Percentiles rank a stretch among this genome's conserved stretches.
These are phyloP conservation scores for Rhizoclosmatium sp. DNA, from an alignment of 192 early-diverging fungal genomes.

Conservation along the genomic window DNA sequence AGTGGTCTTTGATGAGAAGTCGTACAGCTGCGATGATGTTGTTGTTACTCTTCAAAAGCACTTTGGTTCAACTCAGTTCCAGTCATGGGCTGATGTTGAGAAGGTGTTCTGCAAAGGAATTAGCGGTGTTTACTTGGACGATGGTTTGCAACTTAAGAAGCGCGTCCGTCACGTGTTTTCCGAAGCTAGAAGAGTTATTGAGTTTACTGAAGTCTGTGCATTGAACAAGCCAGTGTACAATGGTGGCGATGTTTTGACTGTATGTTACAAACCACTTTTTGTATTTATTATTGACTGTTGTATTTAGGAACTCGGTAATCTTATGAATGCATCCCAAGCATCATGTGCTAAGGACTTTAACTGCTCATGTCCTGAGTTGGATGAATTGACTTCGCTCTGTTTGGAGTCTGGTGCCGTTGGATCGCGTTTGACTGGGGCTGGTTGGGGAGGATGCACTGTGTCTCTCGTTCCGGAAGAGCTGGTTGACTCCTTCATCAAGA, in stretches of 20 bases:
- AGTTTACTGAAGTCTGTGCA: constrained; percentile 70
- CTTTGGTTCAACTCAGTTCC: constrained; percentile 40
- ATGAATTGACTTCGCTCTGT: constrained; percentile 69
- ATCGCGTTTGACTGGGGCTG: constrained; percentile 67
- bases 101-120: constrained; percentile 47
- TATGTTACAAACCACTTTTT: constrained; percentile 5
- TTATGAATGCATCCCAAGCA: constrained; percentile 90
- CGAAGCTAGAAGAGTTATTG: constrained; percentile 81
- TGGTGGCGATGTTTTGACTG: constrained; percentile 38
- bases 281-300: neutral
- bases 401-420: constrained; percentile 17
- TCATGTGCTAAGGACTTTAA: constrained; percentile 84
- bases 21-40: constrained; percentile 47
- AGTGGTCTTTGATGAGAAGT: constrained; percentile 33
- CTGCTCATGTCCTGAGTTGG: constrained; percentile 85
- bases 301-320: constrained; percentile 70
- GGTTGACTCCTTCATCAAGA: constrained; percentile 67
- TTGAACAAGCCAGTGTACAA: constrained; percentile 31
- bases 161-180: constrained; percentile 85
- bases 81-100: constrained; percentile 32
- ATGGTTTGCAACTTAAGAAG: constrained; percentile 76
- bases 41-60: constrained; percentile 40
- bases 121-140: constrained; percentile 45
- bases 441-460: constrained; percentile 92
- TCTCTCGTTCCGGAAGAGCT: constrained; percentile 72